Evolutionary conservation across 2,329 filamentous ascomycete genomes (phyloP).

Genomic region (Colletotrichum sp.): DNA sequence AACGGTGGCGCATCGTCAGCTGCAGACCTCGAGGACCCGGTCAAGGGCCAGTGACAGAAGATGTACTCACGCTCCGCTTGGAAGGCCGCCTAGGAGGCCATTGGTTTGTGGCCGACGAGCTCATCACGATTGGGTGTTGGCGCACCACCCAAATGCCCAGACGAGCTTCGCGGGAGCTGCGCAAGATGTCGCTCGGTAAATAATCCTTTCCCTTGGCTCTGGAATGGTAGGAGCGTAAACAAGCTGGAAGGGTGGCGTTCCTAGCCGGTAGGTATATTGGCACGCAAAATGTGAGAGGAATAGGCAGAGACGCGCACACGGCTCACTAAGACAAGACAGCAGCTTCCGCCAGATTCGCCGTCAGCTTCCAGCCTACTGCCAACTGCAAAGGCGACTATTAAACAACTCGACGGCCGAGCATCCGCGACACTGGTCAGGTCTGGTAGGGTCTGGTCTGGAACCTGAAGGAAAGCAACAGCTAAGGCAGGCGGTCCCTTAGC

Average conservation of each 20-base stretch:
- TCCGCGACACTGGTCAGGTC: neutral
- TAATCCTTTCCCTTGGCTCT: neutral
- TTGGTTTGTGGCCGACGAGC: conserved; percentile 19
- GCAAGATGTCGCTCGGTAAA: neutral
- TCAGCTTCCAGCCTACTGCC: neutral
- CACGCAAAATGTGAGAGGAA: neutral
- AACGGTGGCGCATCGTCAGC: neutral
- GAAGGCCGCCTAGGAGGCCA: conserved; percentile 50
- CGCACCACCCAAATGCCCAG: conserved; percentile 16
- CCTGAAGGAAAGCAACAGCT: neutral
- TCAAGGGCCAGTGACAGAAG: neutral
- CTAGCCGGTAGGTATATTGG: neutral
- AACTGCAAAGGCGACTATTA: neutral
- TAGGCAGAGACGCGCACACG: neutral
- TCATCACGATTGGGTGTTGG: conserved; percentile 20
- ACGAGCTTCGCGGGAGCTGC: neutral
- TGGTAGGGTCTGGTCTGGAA: neutral
- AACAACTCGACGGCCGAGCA: conserved; percentile 1
- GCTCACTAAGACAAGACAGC: neutral
- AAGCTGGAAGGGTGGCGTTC: neutral
- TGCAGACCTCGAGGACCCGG: neutral
- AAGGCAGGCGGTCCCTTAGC: neutral
- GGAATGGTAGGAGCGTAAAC: neutral
- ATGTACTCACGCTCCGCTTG: conserved; percentile 47
- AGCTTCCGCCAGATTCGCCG: neutral